Conservation (phyloP, 805 yeast species). For the Schizosaccharomyces lindneri region DNA sequence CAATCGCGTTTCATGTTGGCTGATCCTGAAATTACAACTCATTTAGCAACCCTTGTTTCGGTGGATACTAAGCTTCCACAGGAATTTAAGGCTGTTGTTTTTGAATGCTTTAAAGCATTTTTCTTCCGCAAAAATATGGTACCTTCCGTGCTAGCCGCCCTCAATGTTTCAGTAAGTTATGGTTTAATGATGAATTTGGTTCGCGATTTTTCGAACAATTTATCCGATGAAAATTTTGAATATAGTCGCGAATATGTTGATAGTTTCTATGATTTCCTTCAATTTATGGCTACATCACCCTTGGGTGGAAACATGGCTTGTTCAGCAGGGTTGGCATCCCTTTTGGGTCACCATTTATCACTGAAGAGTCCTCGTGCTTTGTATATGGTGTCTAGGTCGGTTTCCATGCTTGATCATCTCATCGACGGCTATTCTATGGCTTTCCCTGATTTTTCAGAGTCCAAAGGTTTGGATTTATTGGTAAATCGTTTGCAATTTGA, state of each 20-base stretch:
- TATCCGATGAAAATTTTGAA: slow-evolving; percentile 18
- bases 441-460: slow-evolving; percentile 35
- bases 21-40: slow-evolving; percentile 45
- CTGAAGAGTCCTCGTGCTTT: slow-evolving; percentile 23
- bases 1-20: slow-evolving; percentile 43
- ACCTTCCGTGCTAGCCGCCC: slow-evolving; percentile 45
- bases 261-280: slow-evolving; percentile 26
- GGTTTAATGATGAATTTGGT: slow-evolving; percentile 55
- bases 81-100: slow-evolving; percentile 32
- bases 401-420: slow-evolving; percentile 27
- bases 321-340: slow-evolving; percentile 47
- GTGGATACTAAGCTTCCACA: slow-evolving; percentile 33
- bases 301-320: neutral
- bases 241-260: slow-evolving; percentile 23
- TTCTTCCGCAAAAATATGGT: slow-evolving; percentile 46
- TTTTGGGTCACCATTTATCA: slow-evolving; percentile 35
- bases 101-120: slow-evolving; percentile 43
- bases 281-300: slow-evolving; percentile 12
- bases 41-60: slow-evolving; percentile 46
- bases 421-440: slow-evolving; percentile 18
- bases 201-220: slow-evolving; percentile 31
- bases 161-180: slow-evolving; percentile 72
- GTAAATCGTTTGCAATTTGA: slow-evolving; percentile 39
- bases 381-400: slow-evolving; percentile 37
- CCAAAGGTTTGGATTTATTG: slow-evolving; percentile 38